Evolutionary conservation across 768 basidiomycete species (phyloP).

Genomic region (Mycena vitilis): DNA sequence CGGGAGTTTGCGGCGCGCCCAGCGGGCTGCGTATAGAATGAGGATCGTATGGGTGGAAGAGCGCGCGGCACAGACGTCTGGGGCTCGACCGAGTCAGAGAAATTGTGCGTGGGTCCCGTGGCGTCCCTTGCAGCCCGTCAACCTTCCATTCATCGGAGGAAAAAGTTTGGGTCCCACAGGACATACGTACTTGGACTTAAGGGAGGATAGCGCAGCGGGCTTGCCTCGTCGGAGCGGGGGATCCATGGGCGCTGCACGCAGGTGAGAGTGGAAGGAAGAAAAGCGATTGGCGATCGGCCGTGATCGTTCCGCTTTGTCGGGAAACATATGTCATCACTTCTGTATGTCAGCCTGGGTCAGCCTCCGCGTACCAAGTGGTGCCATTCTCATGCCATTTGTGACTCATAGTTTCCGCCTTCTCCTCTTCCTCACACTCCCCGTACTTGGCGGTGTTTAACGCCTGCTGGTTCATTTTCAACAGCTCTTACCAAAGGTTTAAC

Average conservation of each 20-base stretch:
- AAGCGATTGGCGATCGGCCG: neutral
- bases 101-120: conserved; percentile 19
- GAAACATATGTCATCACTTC: neutral
- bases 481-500: too few species aligned
- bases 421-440: too few species aligned
- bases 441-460: too few species aligned
- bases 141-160: neutral
- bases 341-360: too few species aligned
- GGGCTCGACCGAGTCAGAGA: conserved; percentile 20
- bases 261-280: neutral
- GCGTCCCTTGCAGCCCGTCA: conserved; percentile 2
- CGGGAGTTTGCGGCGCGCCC: conserved; percentile 16
- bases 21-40: conserved; percentile 13
- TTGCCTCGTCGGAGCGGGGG: neutral
- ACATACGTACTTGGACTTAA: neutral
- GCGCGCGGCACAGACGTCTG: conserved; percentile 19
- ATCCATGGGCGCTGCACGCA: conserved; percentile 2
- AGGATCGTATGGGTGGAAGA: conserved; percentile 5
- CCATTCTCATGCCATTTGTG: too few species aligned
- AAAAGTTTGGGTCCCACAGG: too few species aligned
- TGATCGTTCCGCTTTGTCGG: neutral
- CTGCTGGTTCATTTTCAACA: too few species aligned
- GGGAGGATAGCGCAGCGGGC: neutral
- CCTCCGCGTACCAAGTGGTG: too few species aligned
- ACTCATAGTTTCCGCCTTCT: too few species aligned